Evolutionary conservation across 768 basidiomycete species (phyloP).

Genomic region (Phlebiopsis flavidoalba): DNA sequence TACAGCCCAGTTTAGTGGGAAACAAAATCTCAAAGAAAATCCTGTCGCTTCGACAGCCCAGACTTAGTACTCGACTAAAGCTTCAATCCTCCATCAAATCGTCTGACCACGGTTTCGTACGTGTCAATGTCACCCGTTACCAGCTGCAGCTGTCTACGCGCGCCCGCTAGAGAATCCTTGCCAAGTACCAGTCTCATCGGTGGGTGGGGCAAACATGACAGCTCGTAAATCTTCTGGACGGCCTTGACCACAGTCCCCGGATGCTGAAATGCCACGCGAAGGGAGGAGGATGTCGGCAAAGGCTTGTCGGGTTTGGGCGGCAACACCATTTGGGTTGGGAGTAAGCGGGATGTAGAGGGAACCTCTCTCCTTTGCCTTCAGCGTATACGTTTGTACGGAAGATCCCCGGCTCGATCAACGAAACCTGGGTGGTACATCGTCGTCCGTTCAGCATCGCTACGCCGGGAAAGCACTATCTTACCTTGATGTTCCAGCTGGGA

Average conservation of each 20-base stretch:
- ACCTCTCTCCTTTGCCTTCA: neutral
- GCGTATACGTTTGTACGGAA: constrained; percentile 1
- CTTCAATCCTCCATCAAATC: constrained; percentile 7
- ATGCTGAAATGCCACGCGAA: neutral
- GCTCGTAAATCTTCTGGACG: constrained; percentile 14
- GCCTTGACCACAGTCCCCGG: constrained; percentile 18
- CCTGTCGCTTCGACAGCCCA: no score
- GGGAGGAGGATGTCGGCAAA: neutral
- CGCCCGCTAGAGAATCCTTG: constrained; percentile 1
- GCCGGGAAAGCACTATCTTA: constrained; percentile 12
- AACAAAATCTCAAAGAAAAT: no score
- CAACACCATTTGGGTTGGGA: neutral
- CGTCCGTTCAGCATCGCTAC: neutral
- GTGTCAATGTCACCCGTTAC: constrained; percentile 9
- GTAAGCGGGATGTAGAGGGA: constrained; percentile 7
- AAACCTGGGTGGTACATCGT: neutral
- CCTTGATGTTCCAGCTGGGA: constrained; percentile 44
- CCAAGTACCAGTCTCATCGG: constrained; percentile 19
- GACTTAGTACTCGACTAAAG: no score
- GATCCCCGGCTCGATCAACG: neutral
- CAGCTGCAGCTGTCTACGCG: constrained; percentile 1
- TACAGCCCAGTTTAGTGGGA: no score
- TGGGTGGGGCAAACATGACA: constrained; percentile 11
- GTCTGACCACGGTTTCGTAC: constrained; percentile 18
- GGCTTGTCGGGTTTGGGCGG: neutral